Base-by-base conservation (phyloP, 2,329 filamentous ascomycete species). In the Didymella exigua region DNA sequence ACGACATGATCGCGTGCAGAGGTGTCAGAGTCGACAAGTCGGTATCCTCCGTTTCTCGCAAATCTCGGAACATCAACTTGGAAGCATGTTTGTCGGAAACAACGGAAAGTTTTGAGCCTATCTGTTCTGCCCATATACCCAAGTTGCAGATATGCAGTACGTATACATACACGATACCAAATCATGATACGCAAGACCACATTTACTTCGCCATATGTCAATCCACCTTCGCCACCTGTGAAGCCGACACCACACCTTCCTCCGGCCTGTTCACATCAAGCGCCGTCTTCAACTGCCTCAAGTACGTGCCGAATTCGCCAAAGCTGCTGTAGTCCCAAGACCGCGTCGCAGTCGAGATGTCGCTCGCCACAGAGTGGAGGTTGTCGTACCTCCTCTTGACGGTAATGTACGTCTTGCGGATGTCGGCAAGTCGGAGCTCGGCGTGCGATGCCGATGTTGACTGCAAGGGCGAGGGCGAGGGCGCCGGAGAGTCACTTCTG, bases 281-380 rank as follows among this genome's bases (percentile, higher is more conserved):
- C 2, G 16, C 51, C 19, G 1, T 26, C 33, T 31, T 61, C 42
- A 71, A 10, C 33, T 56, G 47, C 33, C 40, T 58, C 10, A 71
- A 9, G 30, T 60, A 48, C 14, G 6, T 18, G 2, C 70, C 70
- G 42, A 72, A 67, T 4, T 69, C 61, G 0, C 70, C 70, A n/a
- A 68, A 68, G 10, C 34, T 49, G 10, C 16, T 44, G 0, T 65
- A 23, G 13, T 66, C 60, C 63, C 67, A 65, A 0, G 55, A 50
- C 0, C 45, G 29, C 0, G 68, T 67, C 8, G 41, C 43, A 1
- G 10, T 49, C 0, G 34, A 18, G 1, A 71, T 16, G 0, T 70
- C 49, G 1, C 21, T 51, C 0, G 54, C 46, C 6, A 59, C 51
- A 0, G 54, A 49, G 2, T 50, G 53, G 0, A 72, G 44, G 13